A percentile compares a stretch with the other conserved stretches of the same genome.
phyloP scores from a whole-genome alignment of 169 alveolate species.

The Babesia bigemina region DNA sequence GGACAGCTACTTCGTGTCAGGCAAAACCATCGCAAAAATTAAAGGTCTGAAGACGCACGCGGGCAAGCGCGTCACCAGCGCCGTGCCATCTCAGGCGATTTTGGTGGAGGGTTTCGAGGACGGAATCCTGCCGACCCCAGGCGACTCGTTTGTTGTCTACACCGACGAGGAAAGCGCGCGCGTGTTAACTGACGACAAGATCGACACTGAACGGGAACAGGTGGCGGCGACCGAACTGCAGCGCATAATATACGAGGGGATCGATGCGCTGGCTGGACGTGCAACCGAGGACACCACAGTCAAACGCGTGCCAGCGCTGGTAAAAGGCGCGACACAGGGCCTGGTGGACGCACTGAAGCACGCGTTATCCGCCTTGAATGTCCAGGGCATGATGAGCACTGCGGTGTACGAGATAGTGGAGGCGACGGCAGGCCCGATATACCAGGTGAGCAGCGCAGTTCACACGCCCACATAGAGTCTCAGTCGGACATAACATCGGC shows the following conservation, averaged over 20 bases:
- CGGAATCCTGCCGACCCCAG: slow-evolving; percentile 35
- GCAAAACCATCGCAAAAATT: slow-evolving; percentile 17
- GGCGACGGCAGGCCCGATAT: slow-evolving; percentile 32
- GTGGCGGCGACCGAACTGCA: slow-evolving; percentile 1
- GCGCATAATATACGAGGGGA: slow-evolving; percentile 7
- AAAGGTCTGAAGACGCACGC: slow-evolving; percentile 23
- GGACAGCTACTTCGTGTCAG: slow-evolving; percentile 35
- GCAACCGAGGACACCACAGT: background rate
- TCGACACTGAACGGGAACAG: slow-evolving; percentile 1
- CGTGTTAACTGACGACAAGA: slow-evolving; percentile 16
- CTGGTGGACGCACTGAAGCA: slow-evolving; percentile 27
- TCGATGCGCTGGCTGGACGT: slow-evolving; percentile 1
- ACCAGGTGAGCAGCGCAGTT: background rate
- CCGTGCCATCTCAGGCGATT: slow-evolving; percentile 45
- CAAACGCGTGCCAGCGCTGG: slow-evolving; percentile 29
- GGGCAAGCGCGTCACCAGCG: slow-evolving; percentile 31
- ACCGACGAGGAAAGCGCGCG: slow-evolving; percentile 35
- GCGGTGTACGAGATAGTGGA: slow-evolving; percentile 20
- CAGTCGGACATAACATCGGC: slow-evolving; percentile 25
- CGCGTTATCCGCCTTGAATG: slow-evolving; percentile 14
- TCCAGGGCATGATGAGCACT: slow-evolving; percentile 23
- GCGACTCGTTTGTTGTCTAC: slow-evolving; percentile 19
- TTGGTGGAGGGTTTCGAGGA: slow-evolving; percentile 50
- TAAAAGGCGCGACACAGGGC: slow-evolving; percentile 43
- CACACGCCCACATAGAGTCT: background rate